Conservation (phyloP, 805 yeast genomes). For the Candida methanosorbosa region DNA sequence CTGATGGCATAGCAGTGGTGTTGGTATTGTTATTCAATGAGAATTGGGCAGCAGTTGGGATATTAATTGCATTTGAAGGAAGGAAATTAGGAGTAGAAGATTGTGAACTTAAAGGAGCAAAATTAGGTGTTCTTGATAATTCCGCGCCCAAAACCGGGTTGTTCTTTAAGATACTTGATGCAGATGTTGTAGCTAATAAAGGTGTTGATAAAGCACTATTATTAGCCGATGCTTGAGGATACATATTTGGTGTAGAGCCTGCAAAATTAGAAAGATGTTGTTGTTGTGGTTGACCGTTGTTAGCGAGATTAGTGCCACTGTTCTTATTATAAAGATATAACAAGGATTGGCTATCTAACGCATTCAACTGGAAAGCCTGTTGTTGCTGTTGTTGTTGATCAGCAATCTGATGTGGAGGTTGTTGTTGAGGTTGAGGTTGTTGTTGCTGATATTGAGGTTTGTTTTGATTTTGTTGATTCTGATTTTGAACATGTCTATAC, state of each 20-base stretch:
- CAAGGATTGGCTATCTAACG: background rate
- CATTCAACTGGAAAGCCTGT: background rate
- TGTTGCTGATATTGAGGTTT: conserved; percentile 3
- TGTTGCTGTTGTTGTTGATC: background rate
- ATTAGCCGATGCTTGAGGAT: too few species aligned
- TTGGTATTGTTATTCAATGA: background rate
- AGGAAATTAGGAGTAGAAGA: too few species aligned
- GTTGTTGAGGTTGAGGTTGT: conserved; percentile 1
- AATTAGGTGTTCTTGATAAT: too few species aligned
- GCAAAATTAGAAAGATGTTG: too few species aligned
- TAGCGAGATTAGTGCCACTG: too few species aligned
- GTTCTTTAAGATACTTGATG: too few species aligned
- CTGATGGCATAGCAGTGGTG: background rate
- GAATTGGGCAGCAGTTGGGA: conserved; percentile 5
- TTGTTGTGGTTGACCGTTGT: background rate
- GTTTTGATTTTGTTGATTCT: conserved; percentile 2
- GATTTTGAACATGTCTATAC: conserved; percentile 6
- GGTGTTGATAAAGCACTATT: too few species aligned
- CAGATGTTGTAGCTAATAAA: too few species aligned
- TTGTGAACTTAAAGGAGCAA: conserved; percentile 9
- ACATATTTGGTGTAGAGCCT: too few species aligned
- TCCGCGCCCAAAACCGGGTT: too few species aligned
- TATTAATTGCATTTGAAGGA: too few species aligned
- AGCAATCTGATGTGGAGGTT: background rate
- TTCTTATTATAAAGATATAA: too few species aligned